Base-by-base conservation (phyloP, 805 yeast species). In the Candida khao-thaluensis region DNA sequence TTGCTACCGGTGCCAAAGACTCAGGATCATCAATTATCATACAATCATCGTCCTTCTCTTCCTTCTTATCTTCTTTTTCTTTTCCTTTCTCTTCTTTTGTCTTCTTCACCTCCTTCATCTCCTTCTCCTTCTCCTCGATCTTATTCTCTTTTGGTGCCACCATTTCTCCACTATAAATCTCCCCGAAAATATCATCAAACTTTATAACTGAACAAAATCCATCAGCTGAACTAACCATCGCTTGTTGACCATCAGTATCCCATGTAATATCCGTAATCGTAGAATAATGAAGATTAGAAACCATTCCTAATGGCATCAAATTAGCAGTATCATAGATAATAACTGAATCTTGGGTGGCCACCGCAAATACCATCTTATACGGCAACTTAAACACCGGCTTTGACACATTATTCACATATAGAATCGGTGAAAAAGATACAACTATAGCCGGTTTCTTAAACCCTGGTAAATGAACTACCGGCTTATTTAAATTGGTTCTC, bases 301-400 rank as follows among this genome's bases (percentile, higher is more conserved):
- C 82, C 10, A 77, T 64, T 4, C 90, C 93, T 16, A 93, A 52
- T 2, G 97, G 95, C 40, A 71, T 60, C 17, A 69, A 52, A 22
- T 72, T 69, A 45, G 81, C 85, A 0, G 98, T 91, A 49, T 88
- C 95, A 60, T 86, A 93, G 2, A 93, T 64, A 7, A 83, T 53
- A 9, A 93, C 83, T 10, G 90, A 75, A 56, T 87, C 96, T 41
- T 86, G 89, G 0, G 97, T 90, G 0, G 96, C 98, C 14, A 93
- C 84, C 0, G 97, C 98, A 64, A 85, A 90, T 1, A 91, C 64
- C 79, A 93, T 76, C 45, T 88, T 76, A 54, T 93, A 89, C 1
- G 87, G 84, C 31, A 90, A 60, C 4, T 67, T 60, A 44, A 87
- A 73, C 10, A 72, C 72, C 1, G 67, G 59, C 5, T 21, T 4